phyloP scores from a whole-genome alignment of 352 stramenopile species.

The Blastocystis sp. region DNA sequence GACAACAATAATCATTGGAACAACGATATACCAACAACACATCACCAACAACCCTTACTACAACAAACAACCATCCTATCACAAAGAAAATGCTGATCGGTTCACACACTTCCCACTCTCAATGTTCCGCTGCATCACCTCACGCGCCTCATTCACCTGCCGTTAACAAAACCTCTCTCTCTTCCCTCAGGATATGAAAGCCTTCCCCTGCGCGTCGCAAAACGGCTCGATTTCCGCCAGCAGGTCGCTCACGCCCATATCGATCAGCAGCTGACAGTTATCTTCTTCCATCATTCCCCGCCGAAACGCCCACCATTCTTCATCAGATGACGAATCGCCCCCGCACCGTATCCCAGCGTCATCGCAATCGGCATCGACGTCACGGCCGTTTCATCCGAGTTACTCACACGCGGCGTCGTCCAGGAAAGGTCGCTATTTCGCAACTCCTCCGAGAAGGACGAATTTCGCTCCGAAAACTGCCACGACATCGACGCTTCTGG shows the following conservation, averaged over 20 bases:
- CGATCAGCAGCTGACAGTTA: neutral
- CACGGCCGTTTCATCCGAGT: neutral
- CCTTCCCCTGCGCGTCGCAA: constrained; percentile 2
- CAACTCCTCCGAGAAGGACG: neutral
- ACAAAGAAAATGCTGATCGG: neutral
- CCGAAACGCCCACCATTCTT: neutral
- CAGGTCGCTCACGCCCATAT: neutral
- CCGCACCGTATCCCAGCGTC: constrained; percentile 27
- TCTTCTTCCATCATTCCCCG: neutral
- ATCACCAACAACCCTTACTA: neutral
- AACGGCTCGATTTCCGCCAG: neutral
- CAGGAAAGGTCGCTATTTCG: neutral
- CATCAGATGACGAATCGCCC: neutral
- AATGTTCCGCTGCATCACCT: neutral
- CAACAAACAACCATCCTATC: neutral
- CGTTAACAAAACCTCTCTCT: neutral
- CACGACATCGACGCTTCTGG: neutral
- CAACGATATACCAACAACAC: neutral
- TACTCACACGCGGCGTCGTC: neutral
- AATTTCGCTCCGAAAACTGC: neutral
- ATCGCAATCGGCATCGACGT: neutral
- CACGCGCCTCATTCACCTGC: neutral
- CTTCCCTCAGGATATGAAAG: constrained; percentile 3
- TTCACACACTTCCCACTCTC: neutral
- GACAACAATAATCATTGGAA: too few relatives aligned